Evolutionary conservation across 2,329 filamentous ascomycete species (phyloP), one percentile per base, ranked within the genome.

Genomic region (Arthrobotrys pseudoclavata): DNA sequence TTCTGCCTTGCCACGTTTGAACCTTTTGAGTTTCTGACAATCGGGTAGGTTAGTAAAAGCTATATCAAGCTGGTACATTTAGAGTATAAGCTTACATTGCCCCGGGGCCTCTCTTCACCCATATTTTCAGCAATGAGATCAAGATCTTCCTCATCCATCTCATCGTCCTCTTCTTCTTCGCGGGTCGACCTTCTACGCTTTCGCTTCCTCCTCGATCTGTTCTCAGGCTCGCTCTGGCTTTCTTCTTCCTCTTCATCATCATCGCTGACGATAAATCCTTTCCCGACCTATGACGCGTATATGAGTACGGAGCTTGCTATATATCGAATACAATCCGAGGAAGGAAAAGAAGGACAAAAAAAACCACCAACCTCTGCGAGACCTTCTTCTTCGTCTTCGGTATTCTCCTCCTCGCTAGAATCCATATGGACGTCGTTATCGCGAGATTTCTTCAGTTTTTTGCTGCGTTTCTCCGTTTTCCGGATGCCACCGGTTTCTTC

Each of bases 231-330:
- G 64, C 64, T 76, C 81, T 86, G 84, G 71, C 85, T 84, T 79
- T 89, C 88, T 60, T 90, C 88, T 57, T 91, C 91, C 76, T 92
- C 91, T 69, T 93, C 91, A 81, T 93, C 91, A 79, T 95, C 94
- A 82, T 97, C 94, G 82, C 97, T 93, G 79, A 97, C 93, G 80
- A 99, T 97, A 85, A 98, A 99, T 26, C 94, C 95, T 86, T 97
- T 94, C 64, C 92, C 92, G 80, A 97, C 89, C 94, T 97, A 60
- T 63, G 29, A 79, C 69, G 24, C 24, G 53, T 69, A n/a, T 62
- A 68, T 24, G 18, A 78, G 68, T 50, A 57, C 34, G 18, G n/a
- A 63, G 42, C 42, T 60, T 40, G 18, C 12, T 24, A 42, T 20
- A 5, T 18, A 26, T 26, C 10, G 29, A 34, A 57, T 40, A 57